Base-by-base conservation (phyloP, 2,329 filamentous ascomycete genomes). In the Monilinia polystroma region DNA sequence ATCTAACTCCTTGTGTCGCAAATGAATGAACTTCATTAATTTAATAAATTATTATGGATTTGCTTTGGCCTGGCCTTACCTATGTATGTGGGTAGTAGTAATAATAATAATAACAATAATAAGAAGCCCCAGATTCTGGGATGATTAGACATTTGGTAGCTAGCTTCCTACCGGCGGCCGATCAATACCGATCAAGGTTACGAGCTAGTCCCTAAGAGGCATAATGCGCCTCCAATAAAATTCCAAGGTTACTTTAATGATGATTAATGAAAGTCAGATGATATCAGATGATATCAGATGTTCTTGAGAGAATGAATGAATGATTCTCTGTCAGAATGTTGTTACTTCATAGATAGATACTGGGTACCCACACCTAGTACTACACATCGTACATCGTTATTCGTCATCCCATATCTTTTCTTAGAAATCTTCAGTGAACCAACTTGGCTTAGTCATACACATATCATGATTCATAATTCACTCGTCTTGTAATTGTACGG, bases 91-190 rank as follows among this genome's bases (percentile, higher is more conserved):
- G 56, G 32, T 35, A 35, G 32, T 35, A 35, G 7, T 8, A 35
- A 35, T 35, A 35, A 35, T 35, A 35, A 8, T 6, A 35, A 32
- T 32, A 32, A 32, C 6, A 32, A 32, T 4, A 32, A 32, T 49
- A 11, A 5, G 29, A 57, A 59, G 63, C 63, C 63, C 59, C 45
- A 52, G 47, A 52, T 52, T 35, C 51, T 32, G 32, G 47, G 35
- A 23, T 16, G 29, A 51, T 3, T 57, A 57, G 35, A 11, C 18
- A 29, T 52, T 43, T 16, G 16, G 29, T 38, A n/a, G 43, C 32
- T 32, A 32, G 49, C 41, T 59, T 20, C 11, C 23, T 8, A 59
- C 54, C 63, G n/a, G 63, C 54, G 45, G 54, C 43, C 54, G 63
- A 65, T 65, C 12, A 26, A 11, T 20, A 8, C 43, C 7, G 2